Conservation (phyloP, 1,284 basidiomycete species). For the Mycena sp. region DNA sequence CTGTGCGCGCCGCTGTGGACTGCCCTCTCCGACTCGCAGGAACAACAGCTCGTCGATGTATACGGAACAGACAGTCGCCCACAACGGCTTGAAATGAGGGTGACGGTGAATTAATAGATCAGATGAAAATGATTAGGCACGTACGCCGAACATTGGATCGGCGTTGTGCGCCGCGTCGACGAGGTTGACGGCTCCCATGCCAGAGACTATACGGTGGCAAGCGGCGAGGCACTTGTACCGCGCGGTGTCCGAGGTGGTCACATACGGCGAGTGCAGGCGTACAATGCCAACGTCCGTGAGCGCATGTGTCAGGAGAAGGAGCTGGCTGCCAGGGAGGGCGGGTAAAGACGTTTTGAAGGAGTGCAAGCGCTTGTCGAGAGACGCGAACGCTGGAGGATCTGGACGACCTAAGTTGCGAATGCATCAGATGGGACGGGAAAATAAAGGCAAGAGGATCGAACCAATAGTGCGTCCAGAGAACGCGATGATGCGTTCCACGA, state of each 20-base stretch:
- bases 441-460: not conserved
- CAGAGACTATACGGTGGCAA: no score
- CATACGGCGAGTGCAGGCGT: not conserved
- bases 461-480: not conserved
- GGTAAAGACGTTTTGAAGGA: constrained; percentile 17
- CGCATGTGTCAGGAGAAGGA: constrained; percentile 12
- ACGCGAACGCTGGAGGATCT: not conserved
- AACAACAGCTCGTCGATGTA: not conserved
- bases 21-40: not conserved
- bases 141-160: no score
- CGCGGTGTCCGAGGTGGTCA: no score
- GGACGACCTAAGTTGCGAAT: not conserved
- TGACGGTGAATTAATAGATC: no score
- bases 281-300: constrained; percentile 13
- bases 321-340: not conserved
- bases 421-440: not conserved
- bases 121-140: no score
- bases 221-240: no score
- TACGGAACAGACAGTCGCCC: not conserved
- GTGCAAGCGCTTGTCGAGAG: constrained; percentile 11
- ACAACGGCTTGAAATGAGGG: no score
- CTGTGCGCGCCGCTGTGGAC: not conserved
- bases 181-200: no score
- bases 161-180: no score
- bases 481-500: constrained; percentile 17